Evolutionary conservation across 345 rosid genomes (phyloP), one percentile per base, ranked within the genome.

Genomic region (Xanthoceras sorbifolium): DNA sequence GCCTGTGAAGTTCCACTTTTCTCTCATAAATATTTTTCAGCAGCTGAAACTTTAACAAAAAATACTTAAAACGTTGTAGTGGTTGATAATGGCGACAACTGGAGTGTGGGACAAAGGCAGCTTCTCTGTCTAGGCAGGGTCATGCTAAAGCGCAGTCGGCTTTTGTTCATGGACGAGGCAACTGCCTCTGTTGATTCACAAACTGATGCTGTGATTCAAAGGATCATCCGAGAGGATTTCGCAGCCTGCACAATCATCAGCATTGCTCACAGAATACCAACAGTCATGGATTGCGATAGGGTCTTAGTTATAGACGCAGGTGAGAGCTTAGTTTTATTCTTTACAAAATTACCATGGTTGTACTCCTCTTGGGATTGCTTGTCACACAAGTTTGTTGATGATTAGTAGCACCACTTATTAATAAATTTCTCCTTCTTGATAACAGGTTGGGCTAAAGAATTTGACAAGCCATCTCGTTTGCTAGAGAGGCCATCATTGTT

Each of bases 41-140:
- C 57, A 52, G 29, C 32, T 36, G 17, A 32, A 75, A 17, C 34
- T 48, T 32, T 38, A 9, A 32, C 23, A 64, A 36, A 14, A 8
- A 29, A 11, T 40, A 8, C n/a, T 36, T 44, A 6, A 9, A 29
- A 54, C 15, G 60, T 68, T 55, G n/a, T 69, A 95, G 99, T 95
- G 87, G 92, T 77, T n/a, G 99, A 95, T 72, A 90, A 78, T 76
- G 98, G 99, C 1, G 99, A 95, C 61, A 95, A 95, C 78, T 95
- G 98, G 99, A 95, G 99, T 59, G 96, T 95, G 79, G 99, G 99
- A 60, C 99, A 93, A 76, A 92, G 98, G 76, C 99, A 95, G 76
- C 97, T 95, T 72, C 86, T 95, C 0, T 95, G 99, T 78, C 77
- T 95, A 71, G 99, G 94, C 7, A 89, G 99, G 72, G 97, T 95